Evolutionary conservation across 495 filamentous ascomycete species (phyloP), one percentile per base, ranked within the genome.

Genomic region (Cercophora samala): DNA sequence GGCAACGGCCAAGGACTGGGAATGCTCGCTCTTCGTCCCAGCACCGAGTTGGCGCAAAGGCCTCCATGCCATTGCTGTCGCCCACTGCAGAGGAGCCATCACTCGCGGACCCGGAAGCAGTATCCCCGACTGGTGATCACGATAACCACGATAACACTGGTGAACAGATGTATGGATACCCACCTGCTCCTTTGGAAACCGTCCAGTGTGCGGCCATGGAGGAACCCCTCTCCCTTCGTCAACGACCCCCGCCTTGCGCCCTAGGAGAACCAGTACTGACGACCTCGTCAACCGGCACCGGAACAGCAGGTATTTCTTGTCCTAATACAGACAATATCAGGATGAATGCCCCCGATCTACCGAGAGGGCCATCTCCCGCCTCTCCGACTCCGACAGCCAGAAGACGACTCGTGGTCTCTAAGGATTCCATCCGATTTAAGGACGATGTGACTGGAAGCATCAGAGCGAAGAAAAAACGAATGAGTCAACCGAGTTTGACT

Each of bases 81-180:
- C 76, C 75, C n/a, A 73, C 76, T 17, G 65, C 60, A n/a, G 76
- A 78, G 23, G 76, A 78, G 61, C 54, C 74, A 17, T 22, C 66
- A 3, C 59, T 63, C 53, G 58, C 52, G 11, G 68, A 53, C 19
- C 29, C 23, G 5, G 37, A 46, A 46, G 37, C 37, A 46, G 2
- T 9, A 46, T 17, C 37, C 13, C 37, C 1, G 37, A 46, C 37
- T 0, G 58, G 58, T 22, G 1, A 18, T 17, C 53, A 25, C 15
- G 46, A 51, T 23, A 23, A 21, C 6, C 37, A 64, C 11, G 37
- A 46, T 46, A 11, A 19, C 37, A 46, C 9, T 32, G 52, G 32
- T 17, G 32, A 63, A n/a, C 24, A 60, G 1, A 13, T 37, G 19
- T 58, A 64, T 23, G 19, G 42, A 42, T 23, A 53, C 42, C 13